phyloP scores from a whole-genome alignment of 2,329 filamentous ascomycete genomes.

The Talaromyces piceae region DNA sequence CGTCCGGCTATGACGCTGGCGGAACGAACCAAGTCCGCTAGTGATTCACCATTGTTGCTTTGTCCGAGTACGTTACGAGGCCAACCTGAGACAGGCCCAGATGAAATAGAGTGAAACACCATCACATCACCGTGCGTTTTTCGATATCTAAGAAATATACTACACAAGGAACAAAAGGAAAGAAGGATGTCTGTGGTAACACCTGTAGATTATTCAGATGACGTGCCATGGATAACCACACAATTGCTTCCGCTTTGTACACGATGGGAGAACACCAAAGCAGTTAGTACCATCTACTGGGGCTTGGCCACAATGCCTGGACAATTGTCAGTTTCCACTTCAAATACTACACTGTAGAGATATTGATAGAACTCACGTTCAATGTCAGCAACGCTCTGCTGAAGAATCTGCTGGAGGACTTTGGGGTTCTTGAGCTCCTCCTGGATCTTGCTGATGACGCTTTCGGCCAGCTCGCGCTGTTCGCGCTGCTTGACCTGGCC shows the following conservation, averaged over 20 bases:
- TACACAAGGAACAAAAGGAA: conserved; percentile 12
- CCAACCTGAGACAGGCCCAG: too few species aligned
- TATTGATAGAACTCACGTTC: conserved; percentile 63
- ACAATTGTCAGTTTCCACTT: conserved; percentile 12
- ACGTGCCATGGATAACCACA: conserved; percentile 18
- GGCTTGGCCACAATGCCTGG: conserved; percentile 34
- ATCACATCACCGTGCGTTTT: neutral
- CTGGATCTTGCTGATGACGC: conserved; percentile 91
- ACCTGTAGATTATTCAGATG: conserved; percentile 26
- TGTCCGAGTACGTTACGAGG: too few species aligned
- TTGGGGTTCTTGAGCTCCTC: conserved; percentile 99
- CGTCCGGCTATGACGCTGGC: too few species aligned
- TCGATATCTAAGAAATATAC: conserved; percentile 9
- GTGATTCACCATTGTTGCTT: too few species aligned
- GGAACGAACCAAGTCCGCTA: too few species aligned
- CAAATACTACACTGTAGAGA: neutral
- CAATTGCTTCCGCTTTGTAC: conserved; percentile 34
- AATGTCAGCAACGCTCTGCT: conserved; percentile 91
- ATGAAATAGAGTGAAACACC: neutral
- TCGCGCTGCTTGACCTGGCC: conserved; percentile 97
- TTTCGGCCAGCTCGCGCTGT: conserved; percentile 90
- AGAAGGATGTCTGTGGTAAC: conserved; percentile 12
- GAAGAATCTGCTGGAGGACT: conserved; percentile 91
- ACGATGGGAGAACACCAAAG: conserved; percentile 19
- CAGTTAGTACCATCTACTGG: conserved; percentile 26